phyloP scores from a whole-genome alignment of 768 basidiomycete species.

The Boletellus ananas region DNA sequence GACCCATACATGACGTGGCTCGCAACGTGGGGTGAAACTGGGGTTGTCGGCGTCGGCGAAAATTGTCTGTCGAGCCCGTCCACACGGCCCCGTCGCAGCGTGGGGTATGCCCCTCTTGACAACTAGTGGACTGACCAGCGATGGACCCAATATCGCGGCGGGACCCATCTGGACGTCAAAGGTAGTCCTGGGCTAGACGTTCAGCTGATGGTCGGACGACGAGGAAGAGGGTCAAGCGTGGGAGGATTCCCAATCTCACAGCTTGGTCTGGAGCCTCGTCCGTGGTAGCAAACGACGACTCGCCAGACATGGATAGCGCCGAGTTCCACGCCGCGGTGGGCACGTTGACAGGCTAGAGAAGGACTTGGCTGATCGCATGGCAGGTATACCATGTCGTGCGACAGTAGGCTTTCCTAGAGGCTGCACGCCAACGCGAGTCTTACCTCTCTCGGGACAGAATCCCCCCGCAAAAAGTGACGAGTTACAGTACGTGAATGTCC shows the following conservation, averaged over 20 bases:
- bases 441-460: slow-evolving; percentile 35
- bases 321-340: slow-evolving; percentile 58
- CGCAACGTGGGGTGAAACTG: no score
- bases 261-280: not conserved
- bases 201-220: no score
- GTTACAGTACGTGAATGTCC: slow-evolving; percentile 51
- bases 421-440: not conserved
- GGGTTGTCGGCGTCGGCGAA: no score
- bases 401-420: slow-evolving; percentile 25
- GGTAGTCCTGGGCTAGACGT: no score
- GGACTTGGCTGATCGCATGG: not conserved
- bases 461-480: slow-evolving; percentile 65
- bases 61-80: no score
- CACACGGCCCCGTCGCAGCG: no score
- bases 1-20: no score
- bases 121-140: no score
- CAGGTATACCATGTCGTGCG: slow-evolving; percentile 75
- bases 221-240: not conserved
- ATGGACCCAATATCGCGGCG: no score
- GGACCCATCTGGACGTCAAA: no score
- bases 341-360: not conserved
- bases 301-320: slow-evolving; percentile 47
- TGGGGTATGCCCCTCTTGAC: no score
- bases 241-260: not conserved
- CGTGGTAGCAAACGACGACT: not conserved